phyloP scores from a whole-genome alignment of 148 eudicot genomes.

The Cornus controversa region DNA sequence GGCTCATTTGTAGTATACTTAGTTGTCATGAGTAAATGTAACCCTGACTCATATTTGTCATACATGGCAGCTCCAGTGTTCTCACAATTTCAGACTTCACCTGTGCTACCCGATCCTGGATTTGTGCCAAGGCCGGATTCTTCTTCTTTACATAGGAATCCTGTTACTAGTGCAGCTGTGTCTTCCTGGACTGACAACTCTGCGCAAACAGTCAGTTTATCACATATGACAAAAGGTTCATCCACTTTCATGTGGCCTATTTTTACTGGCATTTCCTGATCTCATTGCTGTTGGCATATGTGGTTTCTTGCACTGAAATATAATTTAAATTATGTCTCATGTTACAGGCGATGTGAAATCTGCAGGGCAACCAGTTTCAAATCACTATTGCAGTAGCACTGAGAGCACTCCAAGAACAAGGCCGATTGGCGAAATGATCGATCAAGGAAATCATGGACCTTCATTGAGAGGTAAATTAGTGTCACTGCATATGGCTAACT shows the following conservation, averaged over 20 bases:
- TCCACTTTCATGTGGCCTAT: conserved; percentile 3
- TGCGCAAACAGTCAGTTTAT: conserved; percentile 28
- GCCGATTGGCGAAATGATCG: conserved; percentile 44
- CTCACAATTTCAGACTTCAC: conserved; percentile 38
- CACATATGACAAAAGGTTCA: conserved; percentile 49
- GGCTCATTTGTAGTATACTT: neutral
- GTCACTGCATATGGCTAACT: neutral
- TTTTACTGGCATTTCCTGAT: neutral
- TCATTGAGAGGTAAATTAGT: conserved; percentile 49
- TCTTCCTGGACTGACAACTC: conserved; percentile 53
- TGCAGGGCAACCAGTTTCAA: conserved; percentile 33
- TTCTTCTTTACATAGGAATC: conserved; percentile 31
- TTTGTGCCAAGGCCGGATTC: conserved; percentile 41
- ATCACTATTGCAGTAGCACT: conserved; percentile 61
- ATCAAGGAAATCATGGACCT: conserved; percentile 50
- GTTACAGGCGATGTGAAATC: conserved; percentile 48
- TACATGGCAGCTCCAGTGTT: conserved; percentile 41
- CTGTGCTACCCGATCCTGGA: conserved; percentile 46
- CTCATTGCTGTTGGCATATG: neutral
- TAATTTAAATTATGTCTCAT: conserved; percentile 1
- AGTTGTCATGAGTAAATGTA: neutral
- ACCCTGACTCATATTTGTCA: conserved; percentile 8
- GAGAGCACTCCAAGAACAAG: conserved; percentile 67
- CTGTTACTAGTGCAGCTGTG: conserved; percentile 35
- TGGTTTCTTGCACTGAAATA: neutral